Evolutionary conservation across 1,284 basidiomycete genomes (phyloP), one percentile per base, ranked within the genome.

Genomic region (Fomitiporia mediterranea): DNA sequence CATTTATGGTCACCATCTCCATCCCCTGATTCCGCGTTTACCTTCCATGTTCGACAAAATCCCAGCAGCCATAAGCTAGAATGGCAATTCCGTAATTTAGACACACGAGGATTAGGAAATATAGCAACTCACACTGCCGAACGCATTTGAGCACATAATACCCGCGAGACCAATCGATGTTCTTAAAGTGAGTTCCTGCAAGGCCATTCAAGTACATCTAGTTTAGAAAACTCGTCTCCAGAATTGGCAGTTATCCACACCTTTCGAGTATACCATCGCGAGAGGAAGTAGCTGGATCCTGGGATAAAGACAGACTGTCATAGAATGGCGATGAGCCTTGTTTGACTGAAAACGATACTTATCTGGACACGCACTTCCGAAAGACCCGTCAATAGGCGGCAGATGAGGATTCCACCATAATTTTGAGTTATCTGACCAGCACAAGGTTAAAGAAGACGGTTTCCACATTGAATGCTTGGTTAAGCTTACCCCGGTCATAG

Each of bases 31-130:
- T 2, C 75, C 75, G 2, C 68, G 66, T 4, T 63, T 64, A 3
- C 75, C 76, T 43, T 77, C 70, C 75, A 77, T 77, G 43, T 68
- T 71, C 8, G 65, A 64, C 8, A 79, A 65, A 15, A 79, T 74
- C 19, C 78, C 72, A 15, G 69, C 71, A 1, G 72, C 68, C 39
- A 68, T 68, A 3, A 73, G 61, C 60, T 66, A 61, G 8, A 13
- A 6, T 11, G 8, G 13, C 19, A 5, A 43, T 34, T 13, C 32
- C 32, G 6, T 13, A 6, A 34, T 34, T 34, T 63, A 21, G 61
- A 66, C n/a, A 49, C 66, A 59, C n/a, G 15, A 17, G 11, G 17
- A 38, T 66, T 51, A 6, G 13, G 63, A 23, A 13, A 3, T 11
- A 21, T 4, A 38, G 28, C 35, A 19, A 21, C 63, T 39, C 32